A percentile compares a stretch with the other conserved stretches of the same genome.
Conservation (phyloP, 2,329 filamentous ascomycete genomes). For the Pseudogymnoascus sp. region DNA sequence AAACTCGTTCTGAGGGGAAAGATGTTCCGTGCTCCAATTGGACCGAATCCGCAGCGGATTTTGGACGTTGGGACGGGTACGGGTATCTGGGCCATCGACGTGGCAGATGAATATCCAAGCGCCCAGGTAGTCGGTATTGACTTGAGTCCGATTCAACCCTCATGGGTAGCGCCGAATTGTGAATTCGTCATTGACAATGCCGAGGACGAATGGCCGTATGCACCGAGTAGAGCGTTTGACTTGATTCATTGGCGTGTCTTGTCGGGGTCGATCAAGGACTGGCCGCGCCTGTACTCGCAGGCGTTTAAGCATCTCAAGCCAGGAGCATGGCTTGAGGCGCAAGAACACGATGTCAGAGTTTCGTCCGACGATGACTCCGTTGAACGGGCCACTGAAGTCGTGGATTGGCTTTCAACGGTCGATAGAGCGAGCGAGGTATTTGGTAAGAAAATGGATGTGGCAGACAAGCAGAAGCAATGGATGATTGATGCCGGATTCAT, state of each 20-base stretch:
- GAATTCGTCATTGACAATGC: conserved; percentile 29
- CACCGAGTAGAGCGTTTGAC: conserved; percentile 30
- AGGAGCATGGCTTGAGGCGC: conserved; percentile 16
- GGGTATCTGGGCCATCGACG: conserved; percentile 33
- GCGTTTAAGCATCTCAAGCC: conserved; percentile 15
- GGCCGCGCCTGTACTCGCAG: conserved; percentile 16
- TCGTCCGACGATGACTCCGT: conserved; percentile 20
- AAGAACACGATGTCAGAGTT: conserved; percentile 16
- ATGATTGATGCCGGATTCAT: conserved; percentile 34
- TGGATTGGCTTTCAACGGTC: conserved; percentile 14
- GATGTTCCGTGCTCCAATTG: conserved; percentile 22
- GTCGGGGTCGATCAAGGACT: conserved; percentile 10
- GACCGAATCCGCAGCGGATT: conserved; percentile 18
- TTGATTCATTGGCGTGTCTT: conserved; percentile 28
- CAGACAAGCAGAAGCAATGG: conserved; percentile 10
- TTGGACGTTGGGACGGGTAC: conserved; percentile 31
- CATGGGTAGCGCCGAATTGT: conserved; percentile 23
- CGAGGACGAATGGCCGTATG: conserved; percentile 25
- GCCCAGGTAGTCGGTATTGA: conserved; percentile 21
- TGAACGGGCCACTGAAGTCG: conserved; percentile 9
- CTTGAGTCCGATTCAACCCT: conserved; percentile 21
- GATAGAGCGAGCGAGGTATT: conserved; percentile 11
- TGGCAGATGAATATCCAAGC: conserved; percentile 19
- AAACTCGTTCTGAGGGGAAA: conserved; percentile 19
- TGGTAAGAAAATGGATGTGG: conserved; percentile 16